Conservation (phyloP, 139 green algal genomes). For the Protoeuglena noctilucae region DNA sequence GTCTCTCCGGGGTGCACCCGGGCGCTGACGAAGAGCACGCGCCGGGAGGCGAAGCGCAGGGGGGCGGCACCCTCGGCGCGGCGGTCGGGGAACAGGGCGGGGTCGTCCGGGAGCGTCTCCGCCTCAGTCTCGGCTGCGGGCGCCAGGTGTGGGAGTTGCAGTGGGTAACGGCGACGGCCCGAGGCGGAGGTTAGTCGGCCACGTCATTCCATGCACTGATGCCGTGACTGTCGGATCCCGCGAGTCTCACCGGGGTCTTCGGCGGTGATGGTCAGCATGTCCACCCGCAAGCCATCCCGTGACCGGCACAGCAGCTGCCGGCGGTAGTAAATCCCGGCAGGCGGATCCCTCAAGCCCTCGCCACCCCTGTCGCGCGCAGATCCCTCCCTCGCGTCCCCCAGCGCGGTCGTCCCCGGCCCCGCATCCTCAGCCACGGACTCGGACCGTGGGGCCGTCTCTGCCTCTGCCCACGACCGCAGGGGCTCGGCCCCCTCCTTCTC, state of each 20-base stretch:
- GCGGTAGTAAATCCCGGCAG: conserved; percentile 10
- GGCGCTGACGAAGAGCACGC: conserved; percentile 31
- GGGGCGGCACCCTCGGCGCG: background rate
- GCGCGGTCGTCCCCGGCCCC: too few relatives aligned
- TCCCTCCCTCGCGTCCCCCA: too few relatives aligned
- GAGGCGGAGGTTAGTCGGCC: background rate
- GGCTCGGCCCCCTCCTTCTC: conserved; percentile 25
- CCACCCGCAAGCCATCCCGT: conserved; percentile 12
- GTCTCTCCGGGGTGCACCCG: conserved; percentile 54
- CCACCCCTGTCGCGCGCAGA: too few relatives aligned
- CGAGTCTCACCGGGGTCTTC: too few relatives aligned
- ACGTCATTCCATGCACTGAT: too few relatives aligned
- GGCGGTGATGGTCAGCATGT: conserved; percentile 17
- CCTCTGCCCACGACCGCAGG: conserved; percentile 8
- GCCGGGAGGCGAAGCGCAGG: background rate
- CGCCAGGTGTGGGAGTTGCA: background rate
- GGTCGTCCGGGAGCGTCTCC: background rate
- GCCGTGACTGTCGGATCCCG: too few relatives aligned
- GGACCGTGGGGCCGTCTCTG: background rate
- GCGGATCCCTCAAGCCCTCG: conserved; percentile 5
- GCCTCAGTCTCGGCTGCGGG: too few relatives aligned
- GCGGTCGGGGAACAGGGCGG: background rate
- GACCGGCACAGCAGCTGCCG: conserved; percentile 18
- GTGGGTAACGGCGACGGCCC: too few relatives aligned
- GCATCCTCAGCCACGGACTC: too few relatives aligned